phyloP scores from a whole-genome alignment of 2,329 filamentous ascomycete genomes.

The Fusarium sp. region DNA sequence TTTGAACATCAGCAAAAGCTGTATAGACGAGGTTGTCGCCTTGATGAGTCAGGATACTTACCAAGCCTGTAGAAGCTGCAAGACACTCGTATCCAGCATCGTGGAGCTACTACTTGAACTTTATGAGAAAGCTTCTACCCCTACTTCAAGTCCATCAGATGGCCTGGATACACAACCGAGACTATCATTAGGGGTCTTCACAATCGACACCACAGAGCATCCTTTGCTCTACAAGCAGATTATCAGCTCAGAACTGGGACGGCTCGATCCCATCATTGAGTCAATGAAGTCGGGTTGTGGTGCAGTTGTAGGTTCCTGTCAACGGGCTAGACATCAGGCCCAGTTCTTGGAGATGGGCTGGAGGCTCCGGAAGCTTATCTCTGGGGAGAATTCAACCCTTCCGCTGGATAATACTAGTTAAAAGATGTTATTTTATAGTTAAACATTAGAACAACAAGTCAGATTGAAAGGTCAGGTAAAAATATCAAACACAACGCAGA shows the following conservation, averaged over 20 bases:
- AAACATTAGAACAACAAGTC: no score
- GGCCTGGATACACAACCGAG: background rate
- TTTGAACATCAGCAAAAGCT: background rate
- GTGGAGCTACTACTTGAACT: background rate
- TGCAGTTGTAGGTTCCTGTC: no score
- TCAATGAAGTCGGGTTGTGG: background rate
- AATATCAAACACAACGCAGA: background rate
- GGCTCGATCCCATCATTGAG: background rate
- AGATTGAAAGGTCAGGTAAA: background rate
- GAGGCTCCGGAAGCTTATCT: background rate
- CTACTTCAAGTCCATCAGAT: background rate
- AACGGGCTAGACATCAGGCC: background rate
- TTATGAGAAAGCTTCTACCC: background rate
- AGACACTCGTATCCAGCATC: background rate
- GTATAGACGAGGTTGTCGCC: background rate
- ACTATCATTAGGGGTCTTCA: background rate
- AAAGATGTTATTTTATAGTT: background rate
- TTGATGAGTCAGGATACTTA: background rate
- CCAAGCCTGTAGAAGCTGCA: background rate
- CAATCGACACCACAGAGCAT: background rate
- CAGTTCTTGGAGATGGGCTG: background rate
- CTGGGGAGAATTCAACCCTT: background rate
- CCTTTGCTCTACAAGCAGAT: background rate
- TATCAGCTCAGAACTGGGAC: background rate
- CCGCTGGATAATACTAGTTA: background rate